Evolutionary conservation across 2,329 filamentous ascomycete species (phyloP).

Genomic region (Verticillium dahliae): DNA sequence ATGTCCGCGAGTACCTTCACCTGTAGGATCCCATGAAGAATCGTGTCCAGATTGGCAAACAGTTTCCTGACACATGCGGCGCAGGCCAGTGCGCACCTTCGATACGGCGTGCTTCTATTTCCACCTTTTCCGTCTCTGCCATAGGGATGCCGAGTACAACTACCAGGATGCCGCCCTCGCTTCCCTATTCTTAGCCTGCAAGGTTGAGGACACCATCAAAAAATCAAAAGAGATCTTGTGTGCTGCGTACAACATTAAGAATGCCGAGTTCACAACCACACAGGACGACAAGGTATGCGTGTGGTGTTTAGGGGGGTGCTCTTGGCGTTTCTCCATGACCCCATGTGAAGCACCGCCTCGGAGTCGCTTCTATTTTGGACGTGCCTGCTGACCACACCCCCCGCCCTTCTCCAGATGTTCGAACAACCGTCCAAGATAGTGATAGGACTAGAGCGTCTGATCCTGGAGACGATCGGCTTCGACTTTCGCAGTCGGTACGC

Average conservation of each 20-base stretch:
- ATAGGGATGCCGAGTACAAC: slow-evolving; percentile 80
- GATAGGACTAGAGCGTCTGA: slow-evolving; percentile 83
- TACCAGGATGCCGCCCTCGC: slow-evolving; percentile 82
- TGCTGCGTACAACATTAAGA: slow-evolving; percentile 81
- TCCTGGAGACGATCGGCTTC: slow-evolving; percentile 88
- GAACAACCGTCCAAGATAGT: slow-evolving; percentile 73
- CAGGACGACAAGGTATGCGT: slow-evolving; percentile 71
- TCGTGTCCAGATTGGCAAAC: neutral
- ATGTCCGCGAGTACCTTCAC: slow-evolving; percentile 69
- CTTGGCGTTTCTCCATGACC: neutral
- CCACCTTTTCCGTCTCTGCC: slow-evolving; percentile 84
- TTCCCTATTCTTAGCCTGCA: slow-evolving; percentile 86
- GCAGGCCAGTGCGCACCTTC: slow-evolving; percentile 80
- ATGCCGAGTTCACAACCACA: slow-evolving; percentile 57
- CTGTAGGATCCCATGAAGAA: slow-evolving; percentile 50
- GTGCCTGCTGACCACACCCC: neutral
- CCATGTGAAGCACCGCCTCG: neutral
- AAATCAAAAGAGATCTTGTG: slow-evolving; percentile 92
- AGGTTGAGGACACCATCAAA: slow-evolving; percentile 96
- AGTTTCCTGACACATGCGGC: slow-evolving; percentile 5
- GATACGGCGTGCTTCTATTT: slow-evolving; percentile 89
- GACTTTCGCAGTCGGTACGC: slow-evolving; percentile 89
- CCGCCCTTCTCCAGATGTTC: slow-evolving; percentile 54
- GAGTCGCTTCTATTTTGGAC: neutral
- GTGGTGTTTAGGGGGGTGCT: neutral